A percentile compares a stretch with the other conserved stretches of the same genome.
phyloP scores from a whole-genome alignment of 495 filamentous ascomycete species.

The Penicillium atrosanguineum region DNA sequence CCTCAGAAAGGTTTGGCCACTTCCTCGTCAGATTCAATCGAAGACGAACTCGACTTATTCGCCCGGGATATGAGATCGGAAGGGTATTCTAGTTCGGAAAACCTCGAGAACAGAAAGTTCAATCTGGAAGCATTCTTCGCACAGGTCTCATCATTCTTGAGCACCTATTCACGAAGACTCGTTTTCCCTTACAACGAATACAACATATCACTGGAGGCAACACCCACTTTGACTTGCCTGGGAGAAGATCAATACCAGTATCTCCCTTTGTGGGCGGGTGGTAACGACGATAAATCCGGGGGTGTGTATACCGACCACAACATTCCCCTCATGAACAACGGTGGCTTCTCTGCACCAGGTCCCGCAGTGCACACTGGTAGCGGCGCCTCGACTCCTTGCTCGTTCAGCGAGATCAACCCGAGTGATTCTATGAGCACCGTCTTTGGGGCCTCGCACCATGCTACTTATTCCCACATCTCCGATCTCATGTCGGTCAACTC shows the following conservation, averaged over 20 bases:
- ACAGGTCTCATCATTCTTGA: conserved; percentile 19
- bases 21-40: neutral
- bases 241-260: conserved; percentile 49
- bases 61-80: neutral
- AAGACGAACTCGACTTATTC: neutral
- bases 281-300: conserved; percentile 52
- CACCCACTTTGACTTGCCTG: conserved; percentile 47
- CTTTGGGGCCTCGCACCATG: conserved; percentile 32
- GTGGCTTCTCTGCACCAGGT: conserved; percentile 43
- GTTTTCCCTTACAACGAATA: conserved; percentile 7
- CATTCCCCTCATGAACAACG: conserved; percentile 37
- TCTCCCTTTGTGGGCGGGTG: conserved; percentile 56
- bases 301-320: conserved; percentile 46
- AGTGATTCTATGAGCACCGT: conserved; percentile 34
- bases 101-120: neutral
- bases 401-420: conserved; percentile 23
- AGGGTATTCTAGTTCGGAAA: neutral
- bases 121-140: conserved; percentile 5
- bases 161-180: conserved; percentile 15
- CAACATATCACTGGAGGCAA: conserved; percentile 18
- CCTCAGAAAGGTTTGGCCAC: neutral
- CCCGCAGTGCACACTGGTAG: conserved; percentile 43
- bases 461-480: conserved; percentile 27
- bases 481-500: conserved; percentile 30
- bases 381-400: conserved; percentile 17